Base-by-base conservation (phyloP, 1,284 basidiomycete species). In the Heterobasidion occidentale region DNA sequence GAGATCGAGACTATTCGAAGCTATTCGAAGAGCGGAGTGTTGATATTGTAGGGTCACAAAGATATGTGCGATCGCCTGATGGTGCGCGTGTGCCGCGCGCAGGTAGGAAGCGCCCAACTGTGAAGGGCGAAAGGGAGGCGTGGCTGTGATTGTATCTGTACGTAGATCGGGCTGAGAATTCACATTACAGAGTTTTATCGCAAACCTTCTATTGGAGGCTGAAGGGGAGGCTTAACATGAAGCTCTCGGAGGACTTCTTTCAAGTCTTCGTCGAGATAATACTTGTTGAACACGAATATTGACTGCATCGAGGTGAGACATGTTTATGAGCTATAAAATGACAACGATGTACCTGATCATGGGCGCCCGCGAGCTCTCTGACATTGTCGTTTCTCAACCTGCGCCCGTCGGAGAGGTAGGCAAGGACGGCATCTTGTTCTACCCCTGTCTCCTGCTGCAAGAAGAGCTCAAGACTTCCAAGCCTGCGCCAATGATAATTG, bases 211-310 rank as follows among this genome's bases (percentile, higher is more conserved):
- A 87, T 79, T 27, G 79, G 76, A 14, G 83, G 81, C 60, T 89
- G 83, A 19, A 88, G 62, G 9, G 75, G 73, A 2, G 86, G 74
- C 48, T 83, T 77, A n/a, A 80, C 71, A n/a, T 69, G 75, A 11
- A 90, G 74, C 49, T 80, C 76, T 17, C 68, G 73, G 7, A 90
- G 68, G 33, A 88, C 81, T 47, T 85, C 77, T 2, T 84, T 77
- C 36, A 87, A 55, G 54, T 86, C 83, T 51, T 81, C 73, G 59
- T 88, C 86, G 45, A 91, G 75, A 62, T 87, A 88, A 61, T 78
- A 74, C 65, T 88, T 89, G 71, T 90, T 91, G 71, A 88, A 91
- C 4, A 90, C 84, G 64, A 80, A 91, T 59, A 91, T 86, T 9
- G 81, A 78, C 86, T 88, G 57, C 17, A n/a, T 27, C 4, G 15